Conservation (phyloP, 2,329 filamentous ascomycete genomes). For the Alternaria ventricosa region DNA sequence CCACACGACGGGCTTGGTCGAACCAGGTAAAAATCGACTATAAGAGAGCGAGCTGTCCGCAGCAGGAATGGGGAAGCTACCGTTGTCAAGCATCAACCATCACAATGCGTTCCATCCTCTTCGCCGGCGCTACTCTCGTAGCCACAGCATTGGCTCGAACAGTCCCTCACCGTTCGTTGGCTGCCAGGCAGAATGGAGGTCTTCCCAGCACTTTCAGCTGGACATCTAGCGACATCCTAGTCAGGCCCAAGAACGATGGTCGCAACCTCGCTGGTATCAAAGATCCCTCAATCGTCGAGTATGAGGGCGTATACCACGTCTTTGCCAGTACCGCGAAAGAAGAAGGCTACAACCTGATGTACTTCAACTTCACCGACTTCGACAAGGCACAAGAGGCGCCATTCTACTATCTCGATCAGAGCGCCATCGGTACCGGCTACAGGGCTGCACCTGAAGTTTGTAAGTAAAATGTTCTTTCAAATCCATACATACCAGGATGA, state of each 20-base stretch:
- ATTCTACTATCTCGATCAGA: constrained; percentile 51
- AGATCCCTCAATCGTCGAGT: constrained; percentile 44
- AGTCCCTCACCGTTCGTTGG: neutral
- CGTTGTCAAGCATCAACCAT: neutral
- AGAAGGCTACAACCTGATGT: constrained; percentile 50
- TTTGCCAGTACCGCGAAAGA: constrained; percentile 49
- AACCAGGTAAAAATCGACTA: neutral
- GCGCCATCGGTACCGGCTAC: constrained; percentile 49
- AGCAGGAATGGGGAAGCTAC: neutral
- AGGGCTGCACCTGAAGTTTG: constrained; percentile 51
- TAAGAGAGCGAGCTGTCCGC: neutral
- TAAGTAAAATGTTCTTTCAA: neutral
- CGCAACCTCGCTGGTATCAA: constrained; percentile 41
- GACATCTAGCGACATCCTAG: constrained; percentile 35
- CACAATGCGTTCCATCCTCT: constrained; percentile 11
- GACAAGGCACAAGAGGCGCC: constrained; percentile 37
- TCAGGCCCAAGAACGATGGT: constrained; percentile 38
- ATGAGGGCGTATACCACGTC: constrained; percentile 53
- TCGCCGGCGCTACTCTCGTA: constrained; percentile 12
- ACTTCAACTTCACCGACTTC: constrained; percentile 52
- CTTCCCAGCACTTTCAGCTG: constrained; percentile 40
- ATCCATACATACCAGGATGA: neutral
- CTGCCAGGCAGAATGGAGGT: constrained; percentile 3
- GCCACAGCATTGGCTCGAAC: constrained; percentile 16
- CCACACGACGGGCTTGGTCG: neutral